Conservation (phyloP, 1,284 basidiomycete genomes). For the Leccinum fallax region DNA sequence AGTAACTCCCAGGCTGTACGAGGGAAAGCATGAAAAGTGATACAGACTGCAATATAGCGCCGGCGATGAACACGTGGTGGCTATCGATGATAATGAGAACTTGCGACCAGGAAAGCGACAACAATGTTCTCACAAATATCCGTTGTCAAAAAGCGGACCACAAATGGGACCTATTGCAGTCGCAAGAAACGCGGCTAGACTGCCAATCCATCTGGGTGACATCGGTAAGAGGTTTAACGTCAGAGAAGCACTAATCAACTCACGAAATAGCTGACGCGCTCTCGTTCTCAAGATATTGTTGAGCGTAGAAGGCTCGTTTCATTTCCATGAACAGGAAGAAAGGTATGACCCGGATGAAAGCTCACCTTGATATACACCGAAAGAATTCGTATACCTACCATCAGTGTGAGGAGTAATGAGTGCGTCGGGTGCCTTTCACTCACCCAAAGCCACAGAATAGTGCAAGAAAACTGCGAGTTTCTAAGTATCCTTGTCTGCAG, state of each 20-base stretch:
- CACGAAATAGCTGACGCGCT: constrained; percentile 35
- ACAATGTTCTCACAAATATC: constrained; percentile 33
- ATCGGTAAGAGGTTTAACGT: not conserved
- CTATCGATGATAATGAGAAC: constrained; percentile 5
- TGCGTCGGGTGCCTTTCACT: not conserved
- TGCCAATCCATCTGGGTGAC: constrained; percentile 33
- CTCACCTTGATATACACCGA: constrained; percentile 39
- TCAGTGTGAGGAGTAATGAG: not conserved
- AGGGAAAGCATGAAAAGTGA: constrained; percentile 42
- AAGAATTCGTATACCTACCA: constrained; percentile 27
- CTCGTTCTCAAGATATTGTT: constrained; percentile 35
- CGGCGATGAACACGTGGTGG: constrained; percentile 19
- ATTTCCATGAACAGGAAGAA: not conserved
- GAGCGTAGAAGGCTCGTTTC: constrained; percentile 29
- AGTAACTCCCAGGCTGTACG: constrained; percentile 35
- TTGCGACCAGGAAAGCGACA: not conserved
- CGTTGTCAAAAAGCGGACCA: constrained; percentile 32
- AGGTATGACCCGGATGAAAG: not conserved
- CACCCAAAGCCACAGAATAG: constrained; percentile 35
- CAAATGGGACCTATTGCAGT: constrained; percentile 28
- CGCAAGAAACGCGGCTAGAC: constrained; percentile 22
- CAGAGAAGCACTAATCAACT: not conserved
- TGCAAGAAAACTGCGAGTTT: constrained; percentile 26
- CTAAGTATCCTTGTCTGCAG: not conserved
- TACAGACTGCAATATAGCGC: constrained; percentile 30